phyloP scores from a whole-genome alignment of 225 moss, liverwort and hornwort species.

The Bryum argenteum region DNA sequence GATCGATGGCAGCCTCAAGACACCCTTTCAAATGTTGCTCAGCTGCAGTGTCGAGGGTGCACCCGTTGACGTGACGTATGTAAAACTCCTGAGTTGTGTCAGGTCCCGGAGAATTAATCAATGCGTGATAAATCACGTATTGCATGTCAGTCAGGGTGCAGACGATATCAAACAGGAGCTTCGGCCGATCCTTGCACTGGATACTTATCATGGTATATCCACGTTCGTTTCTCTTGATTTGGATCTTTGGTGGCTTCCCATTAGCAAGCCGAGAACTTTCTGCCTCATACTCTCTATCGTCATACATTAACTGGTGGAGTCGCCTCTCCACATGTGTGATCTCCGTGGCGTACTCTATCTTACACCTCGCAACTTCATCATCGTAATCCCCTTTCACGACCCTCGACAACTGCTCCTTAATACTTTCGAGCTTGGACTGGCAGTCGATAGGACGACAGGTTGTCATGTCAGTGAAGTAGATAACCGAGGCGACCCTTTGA shows the following conservation, averaged over 20 bases:
- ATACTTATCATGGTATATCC: constrained; percentile 55
- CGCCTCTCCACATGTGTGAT: constrained; percentile 52
- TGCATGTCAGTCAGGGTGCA: constrained; percentile 66
- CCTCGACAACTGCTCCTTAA: constrained; percentile 42
- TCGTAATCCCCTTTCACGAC: constrained; percentile 53
- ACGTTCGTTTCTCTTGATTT: constrained; percentile 49
- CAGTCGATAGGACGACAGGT: constrained; percentile 39
- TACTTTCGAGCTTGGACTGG: constrained; percentile 29
- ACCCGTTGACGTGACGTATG: constrained; percentile 55
- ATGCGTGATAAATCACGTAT: constrained; percentile 56
- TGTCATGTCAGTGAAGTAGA: constrained; percentile 53
- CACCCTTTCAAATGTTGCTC: constrained; percentile 47
- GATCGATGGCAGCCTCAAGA: constrained; percentile 55
- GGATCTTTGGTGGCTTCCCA: constrained; percentile 29
- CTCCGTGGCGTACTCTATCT: constrained; percentile 47
- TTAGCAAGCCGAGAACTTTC: not conserved
- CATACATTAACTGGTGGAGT: constrained; percentile 58
- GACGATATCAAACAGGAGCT: constrained; percentile 60
- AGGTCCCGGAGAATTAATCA: constrained; percentile 50
- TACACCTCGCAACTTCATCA: constrained; percentile 35
- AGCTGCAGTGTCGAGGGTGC: constrained; percentile 39
- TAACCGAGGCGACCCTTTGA: constrained; percentile 49
- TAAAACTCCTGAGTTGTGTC: constrained; percentile 54
- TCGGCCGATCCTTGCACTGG: constrained; percentile 53
- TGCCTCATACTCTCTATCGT: constrained; percentile 34